Conservation (phyloP, 2,329 filamentous ascomycete species). For the Botrytis tulipae region DNA sequence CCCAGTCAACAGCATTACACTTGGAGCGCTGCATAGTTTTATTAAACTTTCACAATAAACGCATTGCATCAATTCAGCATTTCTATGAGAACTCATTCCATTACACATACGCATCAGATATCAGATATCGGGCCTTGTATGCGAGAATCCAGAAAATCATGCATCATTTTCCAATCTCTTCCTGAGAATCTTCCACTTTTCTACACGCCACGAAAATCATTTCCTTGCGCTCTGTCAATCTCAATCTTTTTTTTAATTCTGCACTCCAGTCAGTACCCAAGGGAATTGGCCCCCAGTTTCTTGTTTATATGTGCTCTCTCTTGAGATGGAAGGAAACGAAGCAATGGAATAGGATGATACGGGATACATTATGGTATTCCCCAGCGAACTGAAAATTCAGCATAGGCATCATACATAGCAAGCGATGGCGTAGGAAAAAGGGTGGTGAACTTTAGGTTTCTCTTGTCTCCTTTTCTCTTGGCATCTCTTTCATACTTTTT, state of each 20-base stretch:
- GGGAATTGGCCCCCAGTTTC: not conserved
- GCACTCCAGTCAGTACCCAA: conserved; percentile 1
- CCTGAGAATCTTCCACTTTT: not conserved
- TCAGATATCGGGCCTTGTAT: not conserved
- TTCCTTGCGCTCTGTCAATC: not conserved
- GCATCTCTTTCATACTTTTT: not conserved
- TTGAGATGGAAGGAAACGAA: not conserved
- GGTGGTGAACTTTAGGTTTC: not conserved
- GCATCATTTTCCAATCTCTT: not conserved
- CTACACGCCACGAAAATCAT: not conserved
- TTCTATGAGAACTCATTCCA: not conserved
- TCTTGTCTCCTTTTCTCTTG: not conserved
- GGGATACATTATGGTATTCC: conserved; percentile 1
- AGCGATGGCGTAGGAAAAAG: conserved; percentile 20
- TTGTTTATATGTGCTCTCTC: not conserved
- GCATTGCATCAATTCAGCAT: not conserved
- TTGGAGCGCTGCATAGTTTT: conserved; percentile 31
- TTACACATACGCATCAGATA: not conserved
- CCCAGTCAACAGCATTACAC: conserved; percentile 33
- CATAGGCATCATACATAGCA: conserved; percentile 11
- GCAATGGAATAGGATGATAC: not conserved
- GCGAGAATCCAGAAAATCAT: not conserved
- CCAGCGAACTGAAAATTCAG: not conserved
- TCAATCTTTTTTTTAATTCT: conserved; percentile 9
- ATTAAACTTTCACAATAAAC: not conserved